A percentile compares a stretch with the other conserved stretches of the same genome.
Evolutionary conservation across 352 stramenopile species (phyloP).

Genomic region (Blastocystis hominis): DNA sequence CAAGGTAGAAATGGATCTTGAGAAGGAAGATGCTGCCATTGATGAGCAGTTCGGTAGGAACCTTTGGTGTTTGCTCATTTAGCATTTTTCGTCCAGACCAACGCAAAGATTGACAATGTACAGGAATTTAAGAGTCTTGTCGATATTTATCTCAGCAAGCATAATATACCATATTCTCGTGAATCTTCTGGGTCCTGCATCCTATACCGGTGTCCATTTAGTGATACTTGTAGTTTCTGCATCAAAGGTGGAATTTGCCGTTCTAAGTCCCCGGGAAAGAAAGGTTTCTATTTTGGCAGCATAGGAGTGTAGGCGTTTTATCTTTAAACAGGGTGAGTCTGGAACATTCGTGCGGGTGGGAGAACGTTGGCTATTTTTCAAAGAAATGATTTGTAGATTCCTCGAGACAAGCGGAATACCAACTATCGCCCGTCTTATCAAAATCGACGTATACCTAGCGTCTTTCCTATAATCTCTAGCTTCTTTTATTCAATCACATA

Average conservation of each 20-base stretch:
- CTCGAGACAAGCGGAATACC: not conserved
- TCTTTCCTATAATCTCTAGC: not conserved
- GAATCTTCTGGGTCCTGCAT: conserved; percentile 23
- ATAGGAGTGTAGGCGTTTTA: not conserved
- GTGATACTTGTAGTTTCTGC: not conserved
- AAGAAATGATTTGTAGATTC: not conserved
- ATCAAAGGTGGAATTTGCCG: conserved; percentile 28
- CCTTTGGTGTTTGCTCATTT: not conserved
- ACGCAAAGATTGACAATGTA: not conserved
- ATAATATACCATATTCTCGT: conserved; percentile 37
- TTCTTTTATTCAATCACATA: not conserved
- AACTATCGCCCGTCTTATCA: conserved; percentile 37
- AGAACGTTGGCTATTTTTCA: not conserved
- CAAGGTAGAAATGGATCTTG: not conserved
- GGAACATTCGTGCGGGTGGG: conserved; percentile 14
- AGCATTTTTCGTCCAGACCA: not conserved
- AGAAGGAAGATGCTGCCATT: conserved; percentile 41
- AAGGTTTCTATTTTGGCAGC: not conserved
- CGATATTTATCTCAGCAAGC: conserved; percentile 42
- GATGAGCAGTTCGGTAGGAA: conserved; percentile 20
- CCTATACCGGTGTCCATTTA: conserved; percentile 20
- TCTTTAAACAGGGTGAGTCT: not conserved
- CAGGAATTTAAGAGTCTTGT: not conserved
- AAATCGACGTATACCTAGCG: not conserved
- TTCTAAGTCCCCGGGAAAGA: not conserved